Base-by-base conservation (phyloP, 1,139 yeast species). In the Saccharomycopsis phalli region DNA sequence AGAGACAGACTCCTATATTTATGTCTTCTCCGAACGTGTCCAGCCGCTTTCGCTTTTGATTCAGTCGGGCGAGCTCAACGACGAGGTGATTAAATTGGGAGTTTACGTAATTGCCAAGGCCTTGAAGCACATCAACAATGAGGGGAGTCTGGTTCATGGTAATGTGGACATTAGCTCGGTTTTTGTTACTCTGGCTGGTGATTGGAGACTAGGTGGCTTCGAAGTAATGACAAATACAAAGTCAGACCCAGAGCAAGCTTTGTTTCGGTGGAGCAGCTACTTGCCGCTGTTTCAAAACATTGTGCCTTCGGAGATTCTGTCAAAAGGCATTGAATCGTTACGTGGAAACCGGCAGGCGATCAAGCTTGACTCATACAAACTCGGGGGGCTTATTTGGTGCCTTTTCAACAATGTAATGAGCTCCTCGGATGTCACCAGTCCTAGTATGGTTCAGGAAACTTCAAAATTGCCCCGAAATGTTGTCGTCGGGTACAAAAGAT, bases 191-290 rank as follows among this genome's bases (percentile, higher is more conserved):
- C 70, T 67, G 18, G 56, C 66, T 31, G 94, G 95, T 6, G 94
- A 83, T 53, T 84, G 95, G 93, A 81, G 77, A 45, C 57, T 88
- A 20, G 82, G 83, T 49, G 95, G 95, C 1, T 74, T 87, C 52
- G 97, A 88, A 56, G 58, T 82, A 3, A 66, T 81, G 42, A 69
- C 81, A 1, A 74, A 68, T 47, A 53, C 67, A 42, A 62, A 61
- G 19, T 60, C 69, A 1, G 80, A 74, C 45, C 69, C 72, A 3
- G 73, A 72, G 42, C 71, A 65, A 42, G 69, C 72, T 2, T 51
- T 69, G 2, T 68, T 57, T 32, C 45, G 49, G 7, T 45, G 40
- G 10, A 46, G 50, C 14, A 29, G 51, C 11, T 46, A 50, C 7
- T 47, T 64, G 23, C 64, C 65, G 2, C 60, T 58, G 4, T 53